phyloP scores from a whole-genome alignment of 306 rosid genomes.

The Quercus dentata region DNA sequence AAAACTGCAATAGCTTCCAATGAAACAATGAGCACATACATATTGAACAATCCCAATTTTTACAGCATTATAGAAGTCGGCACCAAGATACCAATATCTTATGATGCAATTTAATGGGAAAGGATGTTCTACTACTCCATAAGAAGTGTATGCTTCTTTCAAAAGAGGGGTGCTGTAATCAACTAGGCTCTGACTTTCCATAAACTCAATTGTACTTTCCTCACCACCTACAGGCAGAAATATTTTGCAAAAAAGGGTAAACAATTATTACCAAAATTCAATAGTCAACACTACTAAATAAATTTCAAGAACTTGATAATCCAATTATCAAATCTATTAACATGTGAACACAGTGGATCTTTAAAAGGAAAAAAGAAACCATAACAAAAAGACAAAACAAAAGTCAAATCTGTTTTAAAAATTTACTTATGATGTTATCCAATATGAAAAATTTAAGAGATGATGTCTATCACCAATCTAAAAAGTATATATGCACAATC shows the following conservation, averaged over 20 bases:
- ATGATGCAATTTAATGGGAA: conserved; percentile 80
- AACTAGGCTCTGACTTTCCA: conserved; percentile 66
- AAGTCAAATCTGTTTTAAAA: not conserved
- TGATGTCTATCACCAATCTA: not conserved
- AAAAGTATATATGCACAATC: conserved; percentile 5
- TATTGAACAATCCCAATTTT: conserved; percentile 98
- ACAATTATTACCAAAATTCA: conserved; percentile 6
- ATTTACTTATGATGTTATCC: not conserved
- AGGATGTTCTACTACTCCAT: conserved; percentile 96
- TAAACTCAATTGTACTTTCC: conserved; percentile 78
- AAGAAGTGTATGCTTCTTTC: conserved; percentile 59
- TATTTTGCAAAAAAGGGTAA: conserved; percentile 1
- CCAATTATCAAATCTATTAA: not conserved
- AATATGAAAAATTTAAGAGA: not conserved
- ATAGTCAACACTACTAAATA: not conserved
- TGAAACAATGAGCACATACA: conserved; percentile 53
- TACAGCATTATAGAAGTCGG: conserved; percentile 89
- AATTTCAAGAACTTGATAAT: not conserved
- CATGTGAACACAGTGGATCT: not conserved
- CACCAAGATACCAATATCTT: conserved; percentile 90
- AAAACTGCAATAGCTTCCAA: conserved; percentile 16
- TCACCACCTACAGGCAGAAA: conserved; percentile 75
- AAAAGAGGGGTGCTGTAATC: conserved; percentile 79
- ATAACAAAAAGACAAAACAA: not conserved
- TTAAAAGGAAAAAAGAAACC: not conserved